Percentiles rank a stretch among this genome's conserved stretches.
Conservation (phyloP, 2,329 filamentous ascomycete genomes). For the Exophiala sideris region DNA sequence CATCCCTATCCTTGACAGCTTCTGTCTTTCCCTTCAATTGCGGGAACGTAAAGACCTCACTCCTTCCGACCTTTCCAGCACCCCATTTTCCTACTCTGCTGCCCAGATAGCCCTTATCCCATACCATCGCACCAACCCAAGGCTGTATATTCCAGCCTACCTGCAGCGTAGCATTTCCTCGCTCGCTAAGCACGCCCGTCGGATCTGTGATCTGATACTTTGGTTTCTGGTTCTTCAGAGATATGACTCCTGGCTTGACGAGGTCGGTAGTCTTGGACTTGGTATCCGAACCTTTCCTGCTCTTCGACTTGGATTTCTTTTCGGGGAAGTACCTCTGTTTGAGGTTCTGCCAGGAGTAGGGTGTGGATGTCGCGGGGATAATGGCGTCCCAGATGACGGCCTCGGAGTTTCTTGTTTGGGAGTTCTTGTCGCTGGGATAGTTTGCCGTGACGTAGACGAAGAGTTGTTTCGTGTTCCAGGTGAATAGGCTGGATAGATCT, state of each 20-base stretch:
- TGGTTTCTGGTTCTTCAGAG: slow-evolving; percentile 77
- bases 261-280: slow-evolving; percentile 22
- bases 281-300: slow-evolving; percentile 26
- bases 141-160: slow-evolving; percentile 97
- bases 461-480: slow-evolving; percentile 98
- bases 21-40: slow-evolving; percentile 45
- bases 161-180: slow-evolving; percentile 70
- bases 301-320: slow-evolving; percentile 29
- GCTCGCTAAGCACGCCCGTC: slow-evolving; percentile 69
- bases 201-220: slow-evolving; percentile 98
- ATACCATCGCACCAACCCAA: slow-evolving; percentile 85
- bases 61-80: slow-evolving; percentile 49
- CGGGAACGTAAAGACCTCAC: slow-evolving; percentile 55
- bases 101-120: slow-evolving; percentile 57
- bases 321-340: slow-evolving; percentile 36
- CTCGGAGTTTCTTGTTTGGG: slow-evolving; percentile 50
- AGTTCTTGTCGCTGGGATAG: slow-evolving; percentile 45
- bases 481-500: slow-evolving; percentile 88
- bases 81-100: slow-evolving; percentile 50
- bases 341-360: slow-evolving; percentile 40
- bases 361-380: slow-evolving; percentile 63
- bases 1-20: slow-evolving; percentile 20
- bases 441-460: slow-evolving; percentile 92
- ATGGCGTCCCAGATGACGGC: slow-evolving; percentile 96
- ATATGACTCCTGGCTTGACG: slow-evolving; percentile 59